Conservation (phyloP, 1,139 yeast genomes). For the Yamadazyma friedrichii region DNA sequence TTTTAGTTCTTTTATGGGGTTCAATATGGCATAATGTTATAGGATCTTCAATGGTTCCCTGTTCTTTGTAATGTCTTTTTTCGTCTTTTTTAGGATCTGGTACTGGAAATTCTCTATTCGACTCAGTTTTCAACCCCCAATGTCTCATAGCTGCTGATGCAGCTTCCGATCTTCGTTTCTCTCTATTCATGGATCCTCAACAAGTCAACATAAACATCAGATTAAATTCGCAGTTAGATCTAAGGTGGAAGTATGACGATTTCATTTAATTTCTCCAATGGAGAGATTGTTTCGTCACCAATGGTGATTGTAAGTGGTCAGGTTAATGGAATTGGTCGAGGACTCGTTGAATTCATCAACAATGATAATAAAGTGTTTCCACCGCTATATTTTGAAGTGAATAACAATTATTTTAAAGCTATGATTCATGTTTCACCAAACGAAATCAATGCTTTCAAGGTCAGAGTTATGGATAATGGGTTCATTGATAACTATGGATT, state of each 20-base stretch:
- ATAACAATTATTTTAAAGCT: conserved; percentile 71
- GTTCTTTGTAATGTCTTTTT: background rate
- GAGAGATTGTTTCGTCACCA: conserved; percentile 44
- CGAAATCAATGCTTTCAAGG: conserved; percentile 41
- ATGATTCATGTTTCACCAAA: conserved; percentile 71
- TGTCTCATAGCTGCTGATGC: conserved; percentile 25
- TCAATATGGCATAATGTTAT: too few species aligned
- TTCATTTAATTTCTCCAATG: conserved; percentile 32
- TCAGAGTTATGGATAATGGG: conserved; percentile 26
- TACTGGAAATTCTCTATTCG: too few species aligned
- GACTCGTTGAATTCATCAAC: conserved; percentile 34
- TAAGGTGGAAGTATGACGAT: conserved; percentile 21
- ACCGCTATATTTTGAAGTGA: conserved; percentile 68
- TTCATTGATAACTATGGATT: conserved; percentile 28
- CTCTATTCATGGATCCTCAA: background rate
- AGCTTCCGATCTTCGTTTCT: conserved; percentile 15
- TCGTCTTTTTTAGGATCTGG: background rate
- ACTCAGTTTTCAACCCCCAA: conserved; percentile 18
- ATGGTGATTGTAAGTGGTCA: conserved; percentile 38
- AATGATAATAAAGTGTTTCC: conserved; percentile 57
- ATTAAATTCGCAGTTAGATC: conserved; percentile 2
- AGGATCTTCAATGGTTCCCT: too few species aligned
- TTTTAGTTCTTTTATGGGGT: background rate
- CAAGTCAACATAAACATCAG: too few species aligned
- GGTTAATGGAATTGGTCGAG: conserved; percentile 19